Evolutionary conservation across 495 filamentous ascomycete species (phyloP).

Genomic region (Daldinia grandis): DNA sequence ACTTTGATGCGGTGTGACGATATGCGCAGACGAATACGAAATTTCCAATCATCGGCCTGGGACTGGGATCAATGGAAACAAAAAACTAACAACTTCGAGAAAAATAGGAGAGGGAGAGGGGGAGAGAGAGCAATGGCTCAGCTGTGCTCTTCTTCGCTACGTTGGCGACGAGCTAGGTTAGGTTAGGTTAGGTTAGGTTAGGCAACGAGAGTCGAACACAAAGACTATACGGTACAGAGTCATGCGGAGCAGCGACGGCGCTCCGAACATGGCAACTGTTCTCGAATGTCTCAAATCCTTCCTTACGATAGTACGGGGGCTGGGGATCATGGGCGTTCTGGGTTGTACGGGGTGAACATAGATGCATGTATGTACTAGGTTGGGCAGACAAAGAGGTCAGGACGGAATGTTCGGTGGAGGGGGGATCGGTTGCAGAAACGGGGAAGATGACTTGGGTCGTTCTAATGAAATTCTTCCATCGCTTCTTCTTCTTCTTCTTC

Average conservation of each 20-base stretch:
- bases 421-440: background rate
- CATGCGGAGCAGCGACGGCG: background rate
- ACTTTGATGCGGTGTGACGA: background rate
- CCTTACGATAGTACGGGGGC: background rate
- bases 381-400: background rate
- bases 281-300: conserved; percentile 33
- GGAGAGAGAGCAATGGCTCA: background rate
- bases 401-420: background rate
- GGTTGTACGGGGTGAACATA: background rate
- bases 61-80: background rate
- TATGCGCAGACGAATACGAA: background rate
- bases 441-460: background rate
- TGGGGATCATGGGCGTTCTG: background rate
- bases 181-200: background rate
- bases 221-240: background rate
- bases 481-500: background rate
- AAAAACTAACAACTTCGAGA: background rate
- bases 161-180: background rate
- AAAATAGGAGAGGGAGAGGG: background rate
- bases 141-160: background rate
- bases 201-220: background rate
- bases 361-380: background rate
- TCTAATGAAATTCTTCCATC: background rate
- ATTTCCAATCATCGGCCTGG: background rate
- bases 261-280: conserved; percentile 4